Conservation (phyloP, 169 alveolate genomes). For the Eimeria maxima region DNA sequence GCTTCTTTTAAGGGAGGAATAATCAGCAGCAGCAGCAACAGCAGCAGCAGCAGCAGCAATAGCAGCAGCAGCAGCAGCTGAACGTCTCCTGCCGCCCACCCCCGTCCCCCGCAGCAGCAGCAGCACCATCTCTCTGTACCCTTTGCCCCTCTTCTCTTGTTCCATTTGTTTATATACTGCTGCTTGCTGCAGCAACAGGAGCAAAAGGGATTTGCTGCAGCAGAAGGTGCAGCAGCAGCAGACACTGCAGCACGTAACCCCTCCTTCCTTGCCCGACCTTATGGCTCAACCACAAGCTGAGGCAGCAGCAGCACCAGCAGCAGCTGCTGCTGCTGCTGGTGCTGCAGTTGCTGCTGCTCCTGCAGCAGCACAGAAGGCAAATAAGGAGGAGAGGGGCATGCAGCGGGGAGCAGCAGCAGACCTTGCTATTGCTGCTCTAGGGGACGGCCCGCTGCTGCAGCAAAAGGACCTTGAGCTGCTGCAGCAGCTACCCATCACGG, state of each 20-base stretch:
- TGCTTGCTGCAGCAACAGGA: conserved; percentile 9
- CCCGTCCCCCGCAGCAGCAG: background rate
- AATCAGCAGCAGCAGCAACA: conserved; percentile 4
- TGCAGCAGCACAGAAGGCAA: background rate
- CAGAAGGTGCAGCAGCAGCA: background rate
- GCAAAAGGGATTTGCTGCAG: background rate
- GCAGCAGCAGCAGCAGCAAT: background rate
- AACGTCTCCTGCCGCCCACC: background rate
- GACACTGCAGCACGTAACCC: background rate
- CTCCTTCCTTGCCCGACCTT: background rate
- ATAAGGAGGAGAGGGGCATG: background rate
- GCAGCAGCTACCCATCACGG: background rate
- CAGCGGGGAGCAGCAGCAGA: conserved; percentile 12
- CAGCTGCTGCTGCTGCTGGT: too few species aligned
- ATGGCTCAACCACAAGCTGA: background rate
- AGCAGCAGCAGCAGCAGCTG: background rate
- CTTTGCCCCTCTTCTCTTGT: background rate
- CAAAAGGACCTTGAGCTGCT: conserved; percentile 3
- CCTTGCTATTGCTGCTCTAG: background rate
- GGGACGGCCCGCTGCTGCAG: conserved; percentile 41
- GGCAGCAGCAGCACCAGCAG: conserved; percentile 21
- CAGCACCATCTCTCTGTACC: too few species aligned
- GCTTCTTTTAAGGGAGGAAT: background rate
- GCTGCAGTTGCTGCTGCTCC: background rate
- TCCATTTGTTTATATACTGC: background rate